Evolutionary conservation across 2,329 filamentous ascomycete species (phyloP).

Genomic region (Drechmeria coniospora): DNA sequence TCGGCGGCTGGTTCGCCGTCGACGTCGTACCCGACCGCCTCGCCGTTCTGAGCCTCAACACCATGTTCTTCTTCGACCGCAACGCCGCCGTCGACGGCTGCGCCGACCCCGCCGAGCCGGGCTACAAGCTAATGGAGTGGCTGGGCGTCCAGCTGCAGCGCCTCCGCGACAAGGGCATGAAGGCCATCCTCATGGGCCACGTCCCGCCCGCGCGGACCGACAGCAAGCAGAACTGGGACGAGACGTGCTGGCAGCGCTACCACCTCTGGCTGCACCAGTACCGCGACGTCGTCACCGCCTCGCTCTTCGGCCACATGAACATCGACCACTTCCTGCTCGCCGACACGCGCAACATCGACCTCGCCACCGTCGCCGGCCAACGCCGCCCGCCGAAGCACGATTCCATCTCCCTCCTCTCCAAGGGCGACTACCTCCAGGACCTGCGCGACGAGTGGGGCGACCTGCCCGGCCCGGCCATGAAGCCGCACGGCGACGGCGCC

Average conservation of each 20-base stretch:
- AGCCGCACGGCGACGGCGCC: constrained; percentile 7
- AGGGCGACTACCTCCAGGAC: constrained; percentile 56
- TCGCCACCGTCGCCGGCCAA: constrained; percentile 26
- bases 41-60: constrained; percentile 88
- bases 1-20: constrained; percentile 87
- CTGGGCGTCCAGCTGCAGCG: constrained; percentile 75
- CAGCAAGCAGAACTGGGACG: constrained; percentile 82
- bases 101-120: constrained; percentile 60
- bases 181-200: constrained; percentile 87
- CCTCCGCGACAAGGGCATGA: constrained; percentile 71
- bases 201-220: constrained; percentile 79
- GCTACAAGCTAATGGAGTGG: constrained; percentile 94
- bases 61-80: constrained; percentile 86
- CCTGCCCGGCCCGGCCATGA: constrained; percentile 40
- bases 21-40: constrained; percentile 80
- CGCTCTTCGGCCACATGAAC: constrained; percentile 92
- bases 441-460: constrained; percentile 64
- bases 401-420: constrained; percentile 49
- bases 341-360: constrained; percentile 62
- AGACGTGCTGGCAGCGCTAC: constrained; percentile 97
- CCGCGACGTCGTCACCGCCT: constrained; percentile 70
- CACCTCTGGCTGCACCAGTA: constrained; percentile 81
- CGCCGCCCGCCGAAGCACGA: constrained; percentile 15
- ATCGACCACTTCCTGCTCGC: constrained; percentile 93
- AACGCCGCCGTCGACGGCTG: constrained; percentile 94